These are phyloP conservation scores for Prunus yedoensis DNA, from an alignment of 331 rosid genomes.

Conservation along the genomic window DNA sequence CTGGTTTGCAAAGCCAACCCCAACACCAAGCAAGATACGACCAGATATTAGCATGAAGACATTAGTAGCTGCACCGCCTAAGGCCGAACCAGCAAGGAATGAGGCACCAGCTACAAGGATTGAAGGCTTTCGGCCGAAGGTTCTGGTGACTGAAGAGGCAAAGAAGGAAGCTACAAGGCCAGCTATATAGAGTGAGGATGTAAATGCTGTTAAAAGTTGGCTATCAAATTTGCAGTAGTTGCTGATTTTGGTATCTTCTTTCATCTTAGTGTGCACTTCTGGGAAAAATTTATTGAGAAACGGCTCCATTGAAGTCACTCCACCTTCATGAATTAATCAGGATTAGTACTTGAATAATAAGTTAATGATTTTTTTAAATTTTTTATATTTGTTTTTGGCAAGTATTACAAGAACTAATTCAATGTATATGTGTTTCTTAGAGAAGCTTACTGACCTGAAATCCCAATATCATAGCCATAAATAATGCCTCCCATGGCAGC, in stretches of 20 bases:
- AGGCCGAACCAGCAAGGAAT: conserved; percentile 41
- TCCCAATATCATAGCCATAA: conserved; percentile 48
- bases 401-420: too few species aligned
- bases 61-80: conserved; percentile 43
- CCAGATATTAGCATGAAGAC: conserved; percentile 40
- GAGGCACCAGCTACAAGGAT: conserved; percentile 41
- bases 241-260: conserved; percentile 29
- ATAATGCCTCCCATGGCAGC: conserved; percentile 48
- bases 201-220: conserved; percentile 38
- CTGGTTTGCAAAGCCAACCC: conserved; percentile 53
- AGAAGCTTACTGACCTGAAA: conserved; percentile 32
- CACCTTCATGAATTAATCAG: conserved; percentile 16
- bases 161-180: conserved; percentile 37
- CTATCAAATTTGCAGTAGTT: conserved; percentile 52
- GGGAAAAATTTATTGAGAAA: conserved; percentile 44
- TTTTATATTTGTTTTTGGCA: too few species aligned
- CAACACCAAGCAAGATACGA: conserved; percentile 48
- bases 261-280: conserved; percentile 34
- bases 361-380: neutral
- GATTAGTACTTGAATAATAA: neutral
- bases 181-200: conserved; percentile 42
- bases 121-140: conserved; percentile 39
- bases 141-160: conserved; percentile 34
- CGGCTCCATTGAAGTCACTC: conserved; percentile 40
- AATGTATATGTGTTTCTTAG: too few species aligned